Base-by-base conservation (phyloP, 1,284 basidiomycete genomes). In the Austroboletus novae-zelandiae region DNA sequence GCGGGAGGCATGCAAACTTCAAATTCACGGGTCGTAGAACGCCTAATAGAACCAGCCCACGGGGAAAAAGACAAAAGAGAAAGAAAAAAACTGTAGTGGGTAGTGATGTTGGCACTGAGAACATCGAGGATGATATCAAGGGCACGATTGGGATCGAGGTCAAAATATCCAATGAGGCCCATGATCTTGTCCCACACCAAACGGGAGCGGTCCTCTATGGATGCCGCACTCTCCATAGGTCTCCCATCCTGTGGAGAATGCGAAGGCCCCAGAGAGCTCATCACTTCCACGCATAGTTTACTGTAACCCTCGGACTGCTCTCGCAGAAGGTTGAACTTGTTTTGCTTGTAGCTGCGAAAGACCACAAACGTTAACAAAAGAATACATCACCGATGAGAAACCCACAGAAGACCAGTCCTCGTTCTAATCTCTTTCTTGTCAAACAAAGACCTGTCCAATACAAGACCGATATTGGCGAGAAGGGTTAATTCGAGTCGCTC, bases 251-350 rank as follows among this genome's bases (percentile, higher is more conserved):
- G 68, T 32, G 77, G 62, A 15, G 79, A 82, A 69, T 91, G 84
- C 11, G 89, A 72, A 23, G 86, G 83, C 5, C 90, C 90, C 45
- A 94, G 74, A 57, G 82, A 84, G 49, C 84, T 85, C 10, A 92
- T 85, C 37, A 98, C 74, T 64, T 95, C 92, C 9, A 89, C 84
- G 30, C 89, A 83, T 32, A 99, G 81, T 63, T 95, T 94, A 61
- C 92, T 91, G 72, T 94, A 99, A 6, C 97, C 97, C 74, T 99
- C 95, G 1, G 93, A 95, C 60, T 97, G 93, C 72, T 99, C 97
- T 37, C 97, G 89, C 10, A 98, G 80, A 31, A 99, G 80, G 63
- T 99, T 99, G 77, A 94, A 98, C 71, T 98, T 98, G 72, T 94
- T 94, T 70, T 99, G 97, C 69, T 96, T 98, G 79, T 96, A 99